phyloP scores from a whole-genome alignment of 495 filamentous ascomycete genomes.

The Penicillium flavigenum region DNA sequence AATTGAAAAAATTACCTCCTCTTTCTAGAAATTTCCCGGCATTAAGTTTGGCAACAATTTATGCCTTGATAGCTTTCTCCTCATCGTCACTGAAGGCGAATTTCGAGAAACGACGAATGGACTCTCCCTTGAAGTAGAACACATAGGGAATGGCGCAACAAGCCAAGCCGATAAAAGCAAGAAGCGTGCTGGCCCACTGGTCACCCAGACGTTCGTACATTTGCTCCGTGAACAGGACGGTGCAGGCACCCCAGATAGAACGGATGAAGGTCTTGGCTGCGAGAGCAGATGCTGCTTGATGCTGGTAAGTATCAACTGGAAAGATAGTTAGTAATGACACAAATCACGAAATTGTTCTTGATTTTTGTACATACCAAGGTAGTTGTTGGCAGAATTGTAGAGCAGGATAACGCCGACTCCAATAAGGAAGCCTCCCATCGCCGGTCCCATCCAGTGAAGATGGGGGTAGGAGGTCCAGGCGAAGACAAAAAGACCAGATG shows the following conservation, averaged over 20 bases:
- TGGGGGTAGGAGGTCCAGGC: slow-evolving; percentile 72
- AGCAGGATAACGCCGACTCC: slow-evolving; percentile 86
- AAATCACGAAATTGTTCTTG: no score
- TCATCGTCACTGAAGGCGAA: slow-evolving; percentile 65
- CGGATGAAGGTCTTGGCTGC: slow-evolving; percentile 80
- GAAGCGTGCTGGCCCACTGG: slow-evolving; percentile 71
- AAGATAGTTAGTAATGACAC: slow-evolving; percentile 14
- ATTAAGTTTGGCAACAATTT: not conserved
- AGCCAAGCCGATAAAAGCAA: slow-evolving; percentile 67
- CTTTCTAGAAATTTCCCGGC: not conserved
- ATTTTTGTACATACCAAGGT: slow-evolving; percentile 46
- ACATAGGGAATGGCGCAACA: slow-evolving; percentile 76
- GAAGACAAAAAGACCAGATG: slow-evolving; percentile 78
- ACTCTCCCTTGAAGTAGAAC: slow-evolving; percentile 72
- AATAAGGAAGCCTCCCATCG: slow-evolving; percentile 70
- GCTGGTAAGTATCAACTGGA: slow-evolving; percentile 74
- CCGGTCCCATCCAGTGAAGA: slow-evolving; percentile 68
- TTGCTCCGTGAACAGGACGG: slow-evolving; percentile 75
- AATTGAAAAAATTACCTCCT: not conserved
- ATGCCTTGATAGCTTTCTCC: slow-evolving; percentile 32
- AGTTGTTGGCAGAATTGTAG: slow-evolving; percentile 84
- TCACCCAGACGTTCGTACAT: slow-evolving; percentile 73
- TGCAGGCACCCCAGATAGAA: slow-evolving; percentile 73
- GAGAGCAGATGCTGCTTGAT: slow-evolving; percentile 82
- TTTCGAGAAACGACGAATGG: slow-evolving; percentile 61